These are phyloP conservation scores for Striga asiatica DNA, from an alignment of 257 asterid genomes.

Conservation along the genomic window DNA sequence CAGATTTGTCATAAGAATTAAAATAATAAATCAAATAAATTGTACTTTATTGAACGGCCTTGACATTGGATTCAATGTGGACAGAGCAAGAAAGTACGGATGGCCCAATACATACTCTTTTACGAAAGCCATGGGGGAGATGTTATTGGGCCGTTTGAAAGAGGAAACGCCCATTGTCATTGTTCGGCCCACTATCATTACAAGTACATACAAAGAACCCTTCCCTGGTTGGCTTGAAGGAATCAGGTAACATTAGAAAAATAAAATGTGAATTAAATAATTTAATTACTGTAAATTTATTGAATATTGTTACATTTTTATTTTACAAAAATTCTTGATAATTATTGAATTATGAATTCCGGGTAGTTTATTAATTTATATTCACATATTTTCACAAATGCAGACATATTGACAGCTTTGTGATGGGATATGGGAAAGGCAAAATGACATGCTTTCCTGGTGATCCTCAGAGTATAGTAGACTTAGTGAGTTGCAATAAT, in stretches of 20 bases:
- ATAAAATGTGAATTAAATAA: not conserved
- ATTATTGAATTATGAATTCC: too few species aligned
- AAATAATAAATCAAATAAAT: not conserved
- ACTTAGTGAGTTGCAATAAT: conserved; percentile 28
- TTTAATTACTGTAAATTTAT: too few species aligned
- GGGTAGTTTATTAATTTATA: too few species aligned
- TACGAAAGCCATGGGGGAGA: conserved; percentile 70
- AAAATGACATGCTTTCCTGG: conserved; percentile 33
- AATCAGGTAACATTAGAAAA: conserved; percentile 21
- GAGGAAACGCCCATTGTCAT: conserved; percentile 24
- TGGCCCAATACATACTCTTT: conserved; percentile 55
- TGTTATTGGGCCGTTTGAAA: conserved; percentile 28
- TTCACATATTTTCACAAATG: not conserved
- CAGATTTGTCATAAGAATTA: too few species aligned
- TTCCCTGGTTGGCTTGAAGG: conserved; percentile 66
- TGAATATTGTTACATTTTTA: not conserved
- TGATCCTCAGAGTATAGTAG: conserved; percentile 28
- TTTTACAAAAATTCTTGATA: not conserved
- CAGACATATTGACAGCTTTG: conserved; percentile 47
- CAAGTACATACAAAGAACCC: conserved; percentile 50
- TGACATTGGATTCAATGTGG: not conserved
- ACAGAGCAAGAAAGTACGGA: conserved; percentile 45
- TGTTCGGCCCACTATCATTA: conserved; percentile 42
- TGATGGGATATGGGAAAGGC: conserved; percentile 53
- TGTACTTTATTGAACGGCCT: too few species aligned